phyloP scores from a whole-genome alignment of 1,284 basidiomycete species.

The Moniliella sp. region DNA sequence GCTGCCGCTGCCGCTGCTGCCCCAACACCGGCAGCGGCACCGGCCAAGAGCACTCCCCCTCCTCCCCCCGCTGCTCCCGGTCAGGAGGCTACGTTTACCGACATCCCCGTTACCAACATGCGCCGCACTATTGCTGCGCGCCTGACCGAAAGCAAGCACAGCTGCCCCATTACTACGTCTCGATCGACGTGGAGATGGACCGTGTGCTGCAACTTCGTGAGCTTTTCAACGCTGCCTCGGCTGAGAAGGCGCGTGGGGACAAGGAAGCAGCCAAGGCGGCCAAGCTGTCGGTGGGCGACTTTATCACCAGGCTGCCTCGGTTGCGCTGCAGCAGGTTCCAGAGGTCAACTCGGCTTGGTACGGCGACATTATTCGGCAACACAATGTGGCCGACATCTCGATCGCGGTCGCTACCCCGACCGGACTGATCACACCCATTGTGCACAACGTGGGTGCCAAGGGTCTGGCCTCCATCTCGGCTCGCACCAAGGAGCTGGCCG shows the following conservation, averaged over 20 bases:
- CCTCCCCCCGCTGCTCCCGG: constrained; percentile 17
- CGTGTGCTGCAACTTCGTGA: constrained; percentile 77
- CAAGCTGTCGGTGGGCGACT: constrained; percentile 94
- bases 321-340: constrained; percentile 78
- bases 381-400: constrained; percentile 88
- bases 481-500: constrained; percentile 77
- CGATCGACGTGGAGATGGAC: constrained; percentile 88
- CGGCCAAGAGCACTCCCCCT: constrained; percentile 4
- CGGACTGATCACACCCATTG: constrained; percentile 89
- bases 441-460: constrained; percentile 75
- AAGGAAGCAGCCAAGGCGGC: constrained; percentile 49
- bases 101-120: constrained; percentile 83
- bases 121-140: constrained; percentile 74
- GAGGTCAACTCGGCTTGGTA: constrained; percentile 96
- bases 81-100: constrained; percentile 49
- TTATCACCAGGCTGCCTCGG: constrained; percentile 76
- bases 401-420: constrained; percentile 87
- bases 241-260: constrained; percentile 21
- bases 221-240: constrained; percentile 59
- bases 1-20: constrained; percentile 7
- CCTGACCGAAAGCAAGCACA: constrained; percentile 79
- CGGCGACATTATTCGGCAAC: constrained; percentile 79
- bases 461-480: constrained; percentile 78
- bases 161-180: constrained; percentile 91
- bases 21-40: constrained; percentile 5